Conservation (phyloP, 805 yeast genomes). For the Nakazawaea pomicola region DNA sequence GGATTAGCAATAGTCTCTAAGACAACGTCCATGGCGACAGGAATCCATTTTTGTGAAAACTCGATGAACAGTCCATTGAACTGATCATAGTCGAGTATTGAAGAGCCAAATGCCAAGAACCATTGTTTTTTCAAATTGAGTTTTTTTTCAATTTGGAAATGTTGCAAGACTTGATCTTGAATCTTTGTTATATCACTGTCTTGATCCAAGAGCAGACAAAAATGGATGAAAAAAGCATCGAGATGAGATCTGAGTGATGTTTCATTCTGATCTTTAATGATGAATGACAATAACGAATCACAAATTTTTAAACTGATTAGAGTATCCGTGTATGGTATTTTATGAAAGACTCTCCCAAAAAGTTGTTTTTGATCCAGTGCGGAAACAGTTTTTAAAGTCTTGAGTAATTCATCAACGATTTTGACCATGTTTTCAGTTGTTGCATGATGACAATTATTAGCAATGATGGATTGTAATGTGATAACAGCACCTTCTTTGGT, state of each 20-base stretch:
- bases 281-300: slow-evolving; percentile 41
- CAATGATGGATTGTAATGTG: slow-evolving; percentile 24
- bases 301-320: too few species aligned
- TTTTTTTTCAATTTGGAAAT: slow-evolving; percentile 65
- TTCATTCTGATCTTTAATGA: slow-evolving; percentile 77
- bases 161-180: slow-evolving; percentile 40
- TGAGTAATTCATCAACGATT: slow-evolving; percentile 49
- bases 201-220: slow-evolving; percentile 25
- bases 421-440: slow-evolving; percentile 25
- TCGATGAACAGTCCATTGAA: slow-evolving; percentile 9
- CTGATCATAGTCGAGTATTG: slow-evolving; percentile 17
- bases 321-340: too few species aligned
- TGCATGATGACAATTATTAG: slow-evolving; percentile 16
- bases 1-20: slow-evolving; percentile 49
- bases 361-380: slow-evolving; percentile 62
- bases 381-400: slow-evolving; percentile 50
- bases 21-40: slow-evolving; percentile 26
- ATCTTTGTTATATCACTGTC: slow-evolving; percentile 18
- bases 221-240: slow-evolving; percentile 43
- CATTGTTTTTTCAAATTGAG: slow-evolving; percentile 60
- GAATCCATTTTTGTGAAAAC: slow-evolving; percentile 19
- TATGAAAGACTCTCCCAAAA: slow-evolving; percentile 39
- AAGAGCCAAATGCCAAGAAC: slow-evolving; percentile 47
- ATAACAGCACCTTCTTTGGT: slow-evolving; percentile 48
- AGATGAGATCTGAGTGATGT: slow-evolving; percentile 45